These are phyloP conservation scores for Geranium brycei DNA, from an alignment of 345 rosid genomes.

Conservation along the genomic window DNA sequence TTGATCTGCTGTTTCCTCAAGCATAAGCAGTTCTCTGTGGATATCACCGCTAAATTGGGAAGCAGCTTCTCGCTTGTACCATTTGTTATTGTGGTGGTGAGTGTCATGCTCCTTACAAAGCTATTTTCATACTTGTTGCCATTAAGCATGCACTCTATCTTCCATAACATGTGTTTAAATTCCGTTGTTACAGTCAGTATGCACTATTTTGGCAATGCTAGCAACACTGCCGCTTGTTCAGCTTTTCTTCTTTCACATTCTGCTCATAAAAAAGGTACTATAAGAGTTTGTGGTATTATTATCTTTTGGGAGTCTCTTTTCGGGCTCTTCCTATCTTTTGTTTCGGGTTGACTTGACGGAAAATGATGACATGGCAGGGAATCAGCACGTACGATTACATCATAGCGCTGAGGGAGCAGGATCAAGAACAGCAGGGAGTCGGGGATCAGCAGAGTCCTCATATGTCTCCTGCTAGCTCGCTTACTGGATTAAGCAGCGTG, in stretches of 20 bases:
- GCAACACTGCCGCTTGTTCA: constrained; percentile 92
- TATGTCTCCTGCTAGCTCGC: constrained; percentile 90
- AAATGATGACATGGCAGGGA: constrained; percentile 37
- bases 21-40: constrained; percentile 48
- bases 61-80: constrained; percentile 93
- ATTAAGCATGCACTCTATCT: neutral
- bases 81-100: constrained; percentile 82
- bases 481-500: constrained; percentile 92
- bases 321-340: neutral
- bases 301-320: neutral
- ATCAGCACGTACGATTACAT: constrained; percentile 96
- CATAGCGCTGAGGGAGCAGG: constrained; percentile 92
- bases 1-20: constrained; percentile 70
- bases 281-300: neutral
- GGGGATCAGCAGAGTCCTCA: constrained; percentile 91
- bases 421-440: constrained; percentile 79
- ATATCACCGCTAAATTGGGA: constrained; percentile 74
- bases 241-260: constrained; percentile 93
- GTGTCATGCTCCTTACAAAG: constrained; percentile 12
- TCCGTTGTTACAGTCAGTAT: constrained; percentile 42
- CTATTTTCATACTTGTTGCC: neutral
- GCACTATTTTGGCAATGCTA: constrained; percentile 85
- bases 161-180: neutral
- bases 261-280: constrained; percentile 77
- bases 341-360: constrained; percentile 3